A percentile compares a stretch with the other conserved stretches of the same genome.
phyloP scores from a whole-genome alignment of 192 early-diverging fungal species.

The Backusella circina region DNA sequence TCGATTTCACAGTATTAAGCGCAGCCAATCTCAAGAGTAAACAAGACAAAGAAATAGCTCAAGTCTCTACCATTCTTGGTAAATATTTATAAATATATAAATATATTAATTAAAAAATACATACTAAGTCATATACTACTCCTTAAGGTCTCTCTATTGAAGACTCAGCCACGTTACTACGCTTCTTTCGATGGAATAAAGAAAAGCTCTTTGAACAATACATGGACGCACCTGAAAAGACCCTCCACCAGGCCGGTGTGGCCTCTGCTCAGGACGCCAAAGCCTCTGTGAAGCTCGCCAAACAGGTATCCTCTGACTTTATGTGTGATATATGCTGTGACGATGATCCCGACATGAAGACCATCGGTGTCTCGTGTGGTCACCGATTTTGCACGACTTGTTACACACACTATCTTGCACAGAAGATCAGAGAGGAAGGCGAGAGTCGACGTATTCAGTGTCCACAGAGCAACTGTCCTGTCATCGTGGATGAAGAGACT shows the following conservation, averaged over 20 bases:
- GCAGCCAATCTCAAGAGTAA: constrained; percentile 54
- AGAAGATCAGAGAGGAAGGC: constrained; percentile 87
- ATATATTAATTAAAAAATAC: neutral
- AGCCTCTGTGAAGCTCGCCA: constrained; percentile 18
- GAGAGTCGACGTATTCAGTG: constrained; percentile 88
- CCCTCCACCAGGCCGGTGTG: constrained; percentile 63
- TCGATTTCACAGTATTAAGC: constrained; percentile 71
- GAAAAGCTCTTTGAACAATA: constrained; percentile 79
- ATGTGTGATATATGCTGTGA: constrained; percentile 91
- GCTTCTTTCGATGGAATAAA: constrained; percentile 85
- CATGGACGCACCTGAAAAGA: constrained; percentile 65
- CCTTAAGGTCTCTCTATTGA: constrained; percentile 51
- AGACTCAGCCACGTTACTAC: constrained; percentile 75
- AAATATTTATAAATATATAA: no score
- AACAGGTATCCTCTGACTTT: constrained; percentile 40
- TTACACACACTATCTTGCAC: constrained; percentile 77
- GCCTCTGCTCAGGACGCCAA: neutral
- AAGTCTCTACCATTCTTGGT: constrained; percentile 75
- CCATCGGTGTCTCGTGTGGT: constrained; percentile 77
- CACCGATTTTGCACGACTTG: constrained; percentile 90
- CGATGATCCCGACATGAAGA: constrained; percentile 54
- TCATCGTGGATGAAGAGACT: constrained; percentile 81
- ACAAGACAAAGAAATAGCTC: constrained; percentile 64
- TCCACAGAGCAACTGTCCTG: constrained; percentile 68
- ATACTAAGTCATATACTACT: no score